These are phyloP conservation scores for Metarhizium humberi DNA, from an alignment of 2,329 filamentous ascomycete species.

Conservation along the genomic window DNA sequence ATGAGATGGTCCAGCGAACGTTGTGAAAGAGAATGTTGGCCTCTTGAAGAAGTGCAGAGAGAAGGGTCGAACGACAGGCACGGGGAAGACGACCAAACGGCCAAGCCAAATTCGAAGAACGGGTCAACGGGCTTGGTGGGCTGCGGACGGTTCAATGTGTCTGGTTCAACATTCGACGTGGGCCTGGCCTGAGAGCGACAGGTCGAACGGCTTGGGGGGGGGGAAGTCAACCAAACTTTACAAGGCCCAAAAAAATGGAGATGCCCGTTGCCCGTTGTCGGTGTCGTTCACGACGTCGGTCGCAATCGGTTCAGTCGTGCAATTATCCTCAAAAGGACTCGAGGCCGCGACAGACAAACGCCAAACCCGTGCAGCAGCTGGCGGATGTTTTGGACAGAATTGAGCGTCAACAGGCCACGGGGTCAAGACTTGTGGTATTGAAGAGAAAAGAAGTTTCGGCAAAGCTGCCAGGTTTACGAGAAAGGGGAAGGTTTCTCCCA, in stretches of 20 bases:
- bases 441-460: background rate
- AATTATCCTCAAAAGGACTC: background rate
- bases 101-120: background rate
- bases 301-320: background rate
- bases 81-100: conserved; percentile 3
- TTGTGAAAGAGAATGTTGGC: background rate
- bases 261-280: background rate
- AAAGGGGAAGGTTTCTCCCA: background rate
- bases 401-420: background rate
- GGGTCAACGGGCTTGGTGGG: conserved; percentile 1
- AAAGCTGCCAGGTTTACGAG: background rate
- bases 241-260: background rate
- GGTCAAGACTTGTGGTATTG: background rate
- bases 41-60: background rate
- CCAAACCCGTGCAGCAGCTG: background rate
- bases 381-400: background rate
- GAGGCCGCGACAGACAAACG: background rate
- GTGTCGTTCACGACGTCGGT: background rate
- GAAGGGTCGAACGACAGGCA: background rate
- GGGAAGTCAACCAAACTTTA: background rate
- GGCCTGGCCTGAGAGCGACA: background rate
- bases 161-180: background rate
- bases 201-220: background rate
- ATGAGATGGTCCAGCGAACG: conserved; percentile 1
- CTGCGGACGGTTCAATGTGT: background rate